Evolutionary conservation across 192 early-diverging fungal species (phyloP).

Genomic region (Linnemannia schmuckeri): DNA sequence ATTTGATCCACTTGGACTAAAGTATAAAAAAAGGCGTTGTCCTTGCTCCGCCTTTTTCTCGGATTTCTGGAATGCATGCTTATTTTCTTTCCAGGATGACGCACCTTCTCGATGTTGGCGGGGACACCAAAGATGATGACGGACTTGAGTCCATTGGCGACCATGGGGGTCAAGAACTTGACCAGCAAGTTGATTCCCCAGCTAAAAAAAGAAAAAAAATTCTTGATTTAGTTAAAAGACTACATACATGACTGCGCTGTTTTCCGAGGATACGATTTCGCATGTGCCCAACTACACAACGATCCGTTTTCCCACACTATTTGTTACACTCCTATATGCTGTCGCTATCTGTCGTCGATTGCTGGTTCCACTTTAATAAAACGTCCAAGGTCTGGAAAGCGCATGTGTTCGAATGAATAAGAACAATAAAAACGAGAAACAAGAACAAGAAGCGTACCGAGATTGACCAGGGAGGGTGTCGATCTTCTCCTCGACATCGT

Average conservation of each 20-base stretch:
- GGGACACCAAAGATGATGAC: slow-evolving; percentile 97
- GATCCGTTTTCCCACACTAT: too few species aligned
- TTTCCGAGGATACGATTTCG: neutral
- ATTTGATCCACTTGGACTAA: neutral
- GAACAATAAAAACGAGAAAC: neutral
- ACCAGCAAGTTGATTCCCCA: slow-evolving; percentile 86
- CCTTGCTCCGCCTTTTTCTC: neutral
- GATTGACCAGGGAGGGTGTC: slow-evolving; percentile 88
- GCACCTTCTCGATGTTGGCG: slow-evolving; percentile 70
- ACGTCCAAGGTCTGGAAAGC: too few species aligned
- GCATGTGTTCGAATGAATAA: too few species aligned
- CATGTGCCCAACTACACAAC: neutral
- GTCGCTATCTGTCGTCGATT: neutral
- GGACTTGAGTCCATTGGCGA: slow-evolving; percentile 86
- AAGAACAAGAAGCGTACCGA: slow-evolving; percentile 60
- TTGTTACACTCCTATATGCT: too few species aligned
- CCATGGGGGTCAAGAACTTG: slow-evolving; percentile 82
- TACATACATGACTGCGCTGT: neutral
- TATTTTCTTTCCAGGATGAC: neutral
- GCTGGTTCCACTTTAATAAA: too few species aligned
- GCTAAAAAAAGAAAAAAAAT: slow-evolving; percentile 17
- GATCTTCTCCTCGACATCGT: slow-evolving; percentile 83
- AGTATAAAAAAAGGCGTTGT: neutral
- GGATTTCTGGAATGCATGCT: too few species aligned
- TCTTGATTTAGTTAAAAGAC: neutral